Conservation (phyloP, 2,329 filamentous ascomycete genomes). For the Kalaharituber pfeilii region DNA sequence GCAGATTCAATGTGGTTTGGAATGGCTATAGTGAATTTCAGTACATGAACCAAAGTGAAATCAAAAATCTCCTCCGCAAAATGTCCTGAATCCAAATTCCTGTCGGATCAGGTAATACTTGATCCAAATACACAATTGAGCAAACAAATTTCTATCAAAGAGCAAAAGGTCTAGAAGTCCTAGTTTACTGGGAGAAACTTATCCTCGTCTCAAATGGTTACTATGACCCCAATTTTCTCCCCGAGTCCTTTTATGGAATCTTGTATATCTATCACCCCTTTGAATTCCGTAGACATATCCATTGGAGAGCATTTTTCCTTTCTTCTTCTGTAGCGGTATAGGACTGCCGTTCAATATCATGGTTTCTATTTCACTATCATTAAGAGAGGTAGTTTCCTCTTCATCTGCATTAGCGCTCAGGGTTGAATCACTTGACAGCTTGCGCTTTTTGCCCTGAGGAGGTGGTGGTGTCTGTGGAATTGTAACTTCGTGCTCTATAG, state of each 20-base stretch:
- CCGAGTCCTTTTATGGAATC: not conserved
- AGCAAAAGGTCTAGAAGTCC: no score
- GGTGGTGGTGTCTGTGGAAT: not conserved
- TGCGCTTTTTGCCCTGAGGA: not conserved
- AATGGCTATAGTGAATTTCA: no score
- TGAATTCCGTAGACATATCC: not conserved
- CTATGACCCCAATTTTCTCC: not conserved
- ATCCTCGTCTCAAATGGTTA: no score
- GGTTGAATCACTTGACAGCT: not conserved
- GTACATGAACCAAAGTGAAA: no score
- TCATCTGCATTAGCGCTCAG: not conserved
- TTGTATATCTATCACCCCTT: not conserved
- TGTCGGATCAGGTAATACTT: no score
- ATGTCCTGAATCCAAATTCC: no score
- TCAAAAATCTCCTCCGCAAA: no score
- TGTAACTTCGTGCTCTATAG: not conserved
- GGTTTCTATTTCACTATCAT: not conserved
- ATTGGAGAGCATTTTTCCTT: not conserved
- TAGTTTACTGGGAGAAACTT: no score
- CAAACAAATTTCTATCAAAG: no score
- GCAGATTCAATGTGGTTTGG: no score
- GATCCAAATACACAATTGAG: no score
- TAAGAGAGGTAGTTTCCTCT: not conserved
- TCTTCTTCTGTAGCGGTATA: not conserved
- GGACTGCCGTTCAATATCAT: not conserved